Base-by-base conservation (phyloP, 1,139 yeast genomes). In the Eremothecium cymbalariae region DNA sequence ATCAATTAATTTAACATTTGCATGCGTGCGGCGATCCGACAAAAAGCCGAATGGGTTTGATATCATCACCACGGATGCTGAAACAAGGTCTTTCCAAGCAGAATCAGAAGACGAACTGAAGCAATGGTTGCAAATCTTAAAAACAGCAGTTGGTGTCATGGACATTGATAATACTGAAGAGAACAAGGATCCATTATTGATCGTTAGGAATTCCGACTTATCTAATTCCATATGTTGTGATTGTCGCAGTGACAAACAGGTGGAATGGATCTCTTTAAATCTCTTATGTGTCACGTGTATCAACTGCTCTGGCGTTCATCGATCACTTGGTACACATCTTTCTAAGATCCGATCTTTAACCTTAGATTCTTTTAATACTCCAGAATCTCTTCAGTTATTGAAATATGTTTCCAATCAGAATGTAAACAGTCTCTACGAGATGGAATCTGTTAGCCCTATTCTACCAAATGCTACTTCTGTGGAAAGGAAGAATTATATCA, bases 241-340 rank as follows among this genome's bases (percentile, higher is more conserved):
- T 51, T 88, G 97, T 63, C 79, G 80, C 0, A 54, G 72, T 2
- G 49, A 62, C 0, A 74, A 70, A 7, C 62, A 70, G 20, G 94
- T 84, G 7, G 96, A 86, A 49, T 88, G 96, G 96, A 72, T 88
- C 4, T 82, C 95, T 0, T 66, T 85, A 43, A 88, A 83, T 50
- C 61, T 80, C 33, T 61, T 85, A 38, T 75, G 77, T 16, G 73
- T 81, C 8, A 65, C 88, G 26, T 88, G 97, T 57, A 77, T 85
- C 26, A 77, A 79, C 32, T 88, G 97, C 51, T 79, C 95, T 0
- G 73, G 74, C 1, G 66, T 69, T 0, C 97, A 88, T 58, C 70
- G 93, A 44, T 72, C 83, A 21, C 61, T 88, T 41, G 94, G 94
- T 0, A 61, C 78, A 0, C 81, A 77, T 44, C 65, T 84, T 4